phyloP scores from a whole-genome alignment of 306 rosid genomes.

The Dryas alaskensis region DNA sequence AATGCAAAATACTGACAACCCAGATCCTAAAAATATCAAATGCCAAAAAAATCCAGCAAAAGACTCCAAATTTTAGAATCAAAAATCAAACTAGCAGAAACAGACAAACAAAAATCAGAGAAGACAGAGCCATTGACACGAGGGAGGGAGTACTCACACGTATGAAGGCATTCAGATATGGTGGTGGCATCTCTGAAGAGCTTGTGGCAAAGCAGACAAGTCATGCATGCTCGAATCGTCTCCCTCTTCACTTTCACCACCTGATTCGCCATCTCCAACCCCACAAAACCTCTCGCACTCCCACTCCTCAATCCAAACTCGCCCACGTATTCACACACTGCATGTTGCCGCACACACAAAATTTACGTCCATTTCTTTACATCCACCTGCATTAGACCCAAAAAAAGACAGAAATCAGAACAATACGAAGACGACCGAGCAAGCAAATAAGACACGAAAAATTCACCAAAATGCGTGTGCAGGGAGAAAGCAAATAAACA shows the following conservation, averaged over 20 bases:
- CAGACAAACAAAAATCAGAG: conserved; percentile 14
- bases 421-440: background rate
- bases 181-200: conserved; percentile 85
- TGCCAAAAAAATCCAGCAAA: background rate
- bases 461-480: conserved; percentile 7
- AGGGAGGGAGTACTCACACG: conserved; percentile 57
- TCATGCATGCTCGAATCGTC: conserved; percentile 82
- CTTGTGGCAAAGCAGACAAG: conserved; percentile 79
- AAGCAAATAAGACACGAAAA: conserved; percentile 11
- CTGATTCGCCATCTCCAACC: conserved; percentile 70
- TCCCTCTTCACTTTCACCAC: conserved; percentile 62
- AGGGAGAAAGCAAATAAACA: conserved; percentile 14
- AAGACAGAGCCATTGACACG: conserved; percentile 5
- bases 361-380: conserved; percentile 56
- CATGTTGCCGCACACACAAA: conserved; percentile 49
- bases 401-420: conserved; percentile 4
- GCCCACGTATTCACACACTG: conserved; percentile 48
- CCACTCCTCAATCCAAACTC: conserved; percentile 18
- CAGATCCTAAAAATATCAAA: conserved; percentile 17
- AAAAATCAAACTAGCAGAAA: background rate
- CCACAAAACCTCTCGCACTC: conserved; percentile 17
- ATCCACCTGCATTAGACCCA: conserved; percentile 40
- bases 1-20: conserved; percentile 25
- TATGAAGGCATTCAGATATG: conserved; percentile 94
- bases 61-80: conserved; percentile 29